A percentile compares a stretch with the other conserved stretches of the same genome.
Conservation (phyloP, 2,329 filamentous ascomycete species). For the Ophioceras dolichostomum region DNA sequence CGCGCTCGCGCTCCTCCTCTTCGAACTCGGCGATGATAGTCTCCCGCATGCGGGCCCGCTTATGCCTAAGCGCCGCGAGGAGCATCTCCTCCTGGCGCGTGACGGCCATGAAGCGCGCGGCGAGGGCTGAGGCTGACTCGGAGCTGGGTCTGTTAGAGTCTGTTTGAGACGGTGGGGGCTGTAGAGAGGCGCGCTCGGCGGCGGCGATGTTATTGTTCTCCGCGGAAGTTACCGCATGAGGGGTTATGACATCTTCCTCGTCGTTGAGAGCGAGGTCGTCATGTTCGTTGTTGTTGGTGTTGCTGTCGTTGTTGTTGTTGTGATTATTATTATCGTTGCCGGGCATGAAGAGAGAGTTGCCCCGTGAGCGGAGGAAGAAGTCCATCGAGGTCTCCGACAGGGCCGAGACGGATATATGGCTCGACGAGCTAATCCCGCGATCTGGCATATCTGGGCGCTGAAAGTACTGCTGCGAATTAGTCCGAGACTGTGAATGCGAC, state of each 20-base stretch:
- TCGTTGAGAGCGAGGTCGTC: conserved; percentile 2
- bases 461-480: no score
- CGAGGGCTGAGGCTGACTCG: conserved; percentile 14
- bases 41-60: conserved; percentile 42
- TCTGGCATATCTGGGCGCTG: no score
- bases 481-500: no score
- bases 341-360: conserved; percentile 5
- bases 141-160: not conserved
- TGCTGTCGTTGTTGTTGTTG: no score
- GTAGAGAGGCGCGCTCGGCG: not conserved
- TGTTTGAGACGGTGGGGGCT: not conserved
- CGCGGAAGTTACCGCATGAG: no score
- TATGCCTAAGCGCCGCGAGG: conserved; percentile 41
- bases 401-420: conserved; percentile 26
- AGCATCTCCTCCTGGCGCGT: conserved; percentile 47
- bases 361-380: conserved; percentile 27
- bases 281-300: no score
- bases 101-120: conserved; percentile 35
- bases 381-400: conserved; percentile 39
- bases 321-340: no score
- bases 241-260: no score
- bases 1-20: conserved; percentile 13
- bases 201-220: not conserved
- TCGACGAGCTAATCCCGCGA: not conserved
- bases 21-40: conserved; percentile 29